Evolutionary conservation across 75 land plant genomes (phyloP).

Genomic region (Selaginella moellendorffii): DNA sequence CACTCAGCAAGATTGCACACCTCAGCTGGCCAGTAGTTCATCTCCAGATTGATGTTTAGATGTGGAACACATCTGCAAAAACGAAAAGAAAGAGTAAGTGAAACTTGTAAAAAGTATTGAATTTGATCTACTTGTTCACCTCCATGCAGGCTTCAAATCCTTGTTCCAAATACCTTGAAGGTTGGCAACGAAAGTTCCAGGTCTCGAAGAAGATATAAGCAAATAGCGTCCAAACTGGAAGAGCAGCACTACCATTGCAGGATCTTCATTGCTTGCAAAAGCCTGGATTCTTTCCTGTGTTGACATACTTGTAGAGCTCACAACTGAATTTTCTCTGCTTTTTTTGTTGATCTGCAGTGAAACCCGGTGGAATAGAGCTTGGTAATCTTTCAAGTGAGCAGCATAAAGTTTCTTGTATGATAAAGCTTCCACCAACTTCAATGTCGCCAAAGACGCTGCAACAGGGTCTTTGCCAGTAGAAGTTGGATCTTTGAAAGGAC

Average conservation of each 20-base stretch:
- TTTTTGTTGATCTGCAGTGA: slow-evolving; percentile 39
- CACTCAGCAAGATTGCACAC: slow-evolving; percentile 83
- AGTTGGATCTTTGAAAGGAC: slow-evolving; percentile 60
- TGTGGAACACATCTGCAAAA: slow-evolving; percentile 72
- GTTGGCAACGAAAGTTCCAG: slow-evolving; percentile 67
- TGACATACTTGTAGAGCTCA: slow-evolving; percentile 19
- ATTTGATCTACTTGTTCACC: too few species aligned
- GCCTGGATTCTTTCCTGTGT: slow-evolving; percentile 58
- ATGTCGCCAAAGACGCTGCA: slow-evolving; percentile 19
- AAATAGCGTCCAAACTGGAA: slow-evolving; percentile 90
- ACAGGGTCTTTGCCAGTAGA: slow-evolving; percentile 49
- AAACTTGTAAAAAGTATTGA: neutral
- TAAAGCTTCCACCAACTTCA: slow-evolving; percentile 22
- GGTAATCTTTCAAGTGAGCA: slow-evolving; percentile 71
- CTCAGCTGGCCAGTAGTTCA: slow-evolving; percentile 94
- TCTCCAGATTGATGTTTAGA: slow-evolving; percentile 83
- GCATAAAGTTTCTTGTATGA: slow-evolving; percentile 52
- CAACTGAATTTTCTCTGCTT: slow-evolving; percentile 8
- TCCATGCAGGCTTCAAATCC: slow-evolving; percentile 71
- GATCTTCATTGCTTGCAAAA: slow-evolving; percentile 69
- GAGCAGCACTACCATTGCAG: slow-evolving; percentile 58
- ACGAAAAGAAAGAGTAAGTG: neutral
- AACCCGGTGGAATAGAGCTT: slow-evolving; percentile 67
- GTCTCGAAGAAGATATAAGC: slow-evolving; percentile 78
- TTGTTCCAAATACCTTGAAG: slow-evolving; percentile 94